phyloP scores from a whole-genome alignment of 1,284 basidiomycete species.

The Butyriboletus appendiculatus region DNA sequence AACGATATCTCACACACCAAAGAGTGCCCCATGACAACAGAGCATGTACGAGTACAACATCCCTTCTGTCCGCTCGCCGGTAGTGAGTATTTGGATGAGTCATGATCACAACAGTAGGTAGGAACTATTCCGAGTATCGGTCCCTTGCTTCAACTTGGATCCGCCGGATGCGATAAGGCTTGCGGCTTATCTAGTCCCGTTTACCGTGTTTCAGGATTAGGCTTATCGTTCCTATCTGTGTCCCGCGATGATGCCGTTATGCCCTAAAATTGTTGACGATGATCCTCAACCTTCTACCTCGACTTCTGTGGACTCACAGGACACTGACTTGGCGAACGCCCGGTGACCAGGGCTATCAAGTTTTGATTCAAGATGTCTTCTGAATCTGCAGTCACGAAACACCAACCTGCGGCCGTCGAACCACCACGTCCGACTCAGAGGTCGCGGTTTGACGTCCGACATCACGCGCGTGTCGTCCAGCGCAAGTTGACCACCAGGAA shows the following conservation, averaged over 20 bases:
- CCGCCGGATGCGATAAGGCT: not conserved
- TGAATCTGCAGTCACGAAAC: constrained; percentile 6
- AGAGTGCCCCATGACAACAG: no score
- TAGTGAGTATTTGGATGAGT: not conserved
- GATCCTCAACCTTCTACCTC: not conserved
- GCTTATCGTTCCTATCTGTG: constrained; percentile 5
- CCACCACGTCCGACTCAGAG: constrained; percentile 4
- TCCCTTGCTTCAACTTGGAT: not conserved
- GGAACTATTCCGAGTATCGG: not conserved
- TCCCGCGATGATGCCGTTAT: not conserved
- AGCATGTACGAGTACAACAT: no score
- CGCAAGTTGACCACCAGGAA: constrained; percentile 48
- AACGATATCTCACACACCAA: not conserved
- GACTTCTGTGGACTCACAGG: not conserved
- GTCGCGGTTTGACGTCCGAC: constrained; percentile 5
- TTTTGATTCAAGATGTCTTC: constrained; percentile 19
- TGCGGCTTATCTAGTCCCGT: not conserved
- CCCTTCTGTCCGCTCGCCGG: not conserved
- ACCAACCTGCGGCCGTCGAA: constrained; percentile 17
- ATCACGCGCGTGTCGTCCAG: constrained; percentile 15
- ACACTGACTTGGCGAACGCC: not conserved
- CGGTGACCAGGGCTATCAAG: not conserved
- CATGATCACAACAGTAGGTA: not conserved
- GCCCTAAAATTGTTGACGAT: not conserved
- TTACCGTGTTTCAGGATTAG: not conserved